Percentiles rank a stretch among this genome's conserved stretches.
These are phyloP conservation scores for Eucalyptus decipiens DNA, from an alignment of 345 rosid species.

Conservation along the genomic window DNA sequence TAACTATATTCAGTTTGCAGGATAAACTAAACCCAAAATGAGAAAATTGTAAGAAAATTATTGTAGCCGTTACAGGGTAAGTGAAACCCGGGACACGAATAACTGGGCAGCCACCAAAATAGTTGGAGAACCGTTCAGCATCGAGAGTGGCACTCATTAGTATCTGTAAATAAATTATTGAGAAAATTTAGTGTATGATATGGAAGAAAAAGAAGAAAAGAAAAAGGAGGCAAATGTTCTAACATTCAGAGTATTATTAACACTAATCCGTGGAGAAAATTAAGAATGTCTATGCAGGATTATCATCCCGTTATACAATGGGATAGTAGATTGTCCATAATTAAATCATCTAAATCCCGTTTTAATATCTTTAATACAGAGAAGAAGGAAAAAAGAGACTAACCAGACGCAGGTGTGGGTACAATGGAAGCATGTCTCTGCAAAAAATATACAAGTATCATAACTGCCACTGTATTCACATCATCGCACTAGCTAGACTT, in stretches of 20 bases:
- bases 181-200: background rate
- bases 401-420: slow-evolving; percentile 89
- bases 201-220: background rate
- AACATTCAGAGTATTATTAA: background rate
- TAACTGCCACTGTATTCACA: background rate
- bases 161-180: slow-evolving; percentile 28
- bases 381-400: slow-evolving; percentile 11
- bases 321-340: background rate
- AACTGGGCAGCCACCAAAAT: slow-evolving; percentile 95
- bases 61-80: slow-evolving; percentile 41
- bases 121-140: slow-evolving; percentile 77
- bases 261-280: background rate
- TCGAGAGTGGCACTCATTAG: slow-evolving; percentile 97
- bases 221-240: background rate
- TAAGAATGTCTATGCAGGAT: background rate
- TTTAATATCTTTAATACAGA: background rate
- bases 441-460: slow-evolving; percentile 11
- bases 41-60: background rate
- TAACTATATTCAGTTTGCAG: background rate
- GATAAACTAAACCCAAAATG: background rate
- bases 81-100: slow-evolving; percentile 91
- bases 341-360: background rate
- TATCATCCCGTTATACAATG: background rate
- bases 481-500: background rate
- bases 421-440: slow-evolving; percentile 85